Percentiles rank a stretch among this genome's conserved stretches.
These are phyloP conservation scores for Lindgomyces ingoldianus DNA, from an alignment of 495 filamentous ascomycete genomes.

Conservation along the genomic window DNA sequence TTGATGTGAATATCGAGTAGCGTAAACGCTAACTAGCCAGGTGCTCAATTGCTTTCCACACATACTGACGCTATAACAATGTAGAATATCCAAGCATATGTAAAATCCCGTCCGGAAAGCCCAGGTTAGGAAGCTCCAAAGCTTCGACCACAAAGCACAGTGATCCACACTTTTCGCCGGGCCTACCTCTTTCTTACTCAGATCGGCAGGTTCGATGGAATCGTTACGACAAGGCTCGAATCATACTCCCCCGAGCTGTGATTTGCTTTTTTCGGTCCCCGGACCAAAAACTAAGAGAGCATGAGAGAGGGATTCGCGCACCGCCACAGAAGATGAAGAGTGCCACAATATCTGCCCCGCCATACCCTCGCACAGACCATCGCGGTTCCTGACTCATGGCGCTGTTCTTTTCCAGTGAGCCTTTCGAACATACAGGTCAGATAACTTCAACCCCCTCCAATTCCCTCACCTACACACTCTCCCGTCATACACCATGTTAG, in stretches of 20 bases:
- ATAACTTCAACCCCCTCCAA: neutral
- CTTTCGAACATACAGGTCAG: too few species aligned
- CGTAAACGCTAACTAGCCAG: too few species aligned
- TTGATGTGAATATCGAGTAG: too few species aligned
- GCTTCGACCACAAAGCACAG: conserved; percentile 16
- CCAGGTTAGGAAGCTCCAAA: conserved; percentile 27
- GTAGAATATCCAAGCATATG: too few species aligned
- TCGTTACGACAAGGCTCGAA: neutral
- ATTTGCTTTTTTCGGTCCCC: neutral
- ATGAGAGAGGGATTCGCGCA: neutral
- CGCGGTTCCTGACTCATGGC: neutral
- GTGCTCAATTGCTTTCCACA: too few species aligned
- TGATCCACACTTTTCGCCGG: conserved; percentile 18
- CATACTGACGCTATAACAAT: too few species aligned
- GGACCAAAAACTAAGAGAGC: too few species aligned
- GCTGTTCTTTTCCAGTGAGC: neutral
- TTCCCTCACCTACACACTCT: neutral
- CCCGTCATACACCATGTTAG: conserved; percentile 12
- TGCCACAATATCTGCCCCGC: neutral
- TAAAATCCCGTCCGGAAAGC: too few species aligned
- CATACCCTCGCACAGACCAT: neutral
- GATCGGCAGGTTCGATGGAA: neutral
- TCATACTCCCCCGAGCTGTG: neutral
- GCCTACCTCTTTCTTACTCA: neutral
- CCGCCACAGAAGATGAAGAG: neutral